Evolutionary conservation across 164 flowering plant species (phyloP).

Genomic region (Umbellularia californica): DNA sequence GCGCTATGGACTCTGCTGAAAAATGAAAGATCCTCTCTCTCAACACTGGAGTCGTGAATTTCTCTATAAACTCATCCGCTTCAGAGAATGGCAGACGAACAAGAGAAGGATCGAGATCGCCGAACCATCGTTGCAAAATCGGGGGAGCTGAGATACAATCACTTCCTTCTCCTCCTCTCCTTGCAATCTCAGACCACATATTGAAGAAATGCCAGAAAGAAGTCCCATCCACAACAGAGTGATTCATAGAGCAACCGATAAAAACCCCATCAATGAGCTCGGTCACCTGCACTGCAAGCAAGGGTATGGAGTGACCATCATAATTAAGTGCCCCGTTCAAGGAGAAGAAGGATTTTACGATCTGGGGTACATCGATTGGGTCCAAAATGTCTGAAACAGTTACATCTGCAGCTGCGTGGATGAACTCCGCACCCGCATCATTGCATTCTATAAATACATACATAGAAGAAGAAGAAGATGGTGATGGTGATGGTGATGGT

Average conservation of each 20-base stretch:
- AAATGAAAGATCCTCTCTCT: slow-evolving; percentile 16
- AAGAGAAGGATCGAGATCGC: neutral
- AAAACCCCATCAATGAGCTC: slow-evolving; percentile 49
- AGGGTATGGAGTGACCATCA: slow-evolving; percentile 39
- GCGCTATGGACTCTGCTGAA: neutral
- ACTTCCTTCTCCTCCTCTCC: neutral
- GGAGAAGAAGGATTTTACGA: slow-evolving; percentile 47
- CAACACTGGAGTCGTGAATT: neutral
- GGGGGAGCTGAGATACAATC: neutral
- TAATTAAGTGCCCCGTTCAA: slow-evolving; percentile 40
- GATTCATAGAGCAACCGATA: slow-evolving; percentile 50
- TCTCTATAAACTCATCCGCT: neutral
- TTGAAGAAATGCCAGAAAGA: slow-evolving; percentile 50
- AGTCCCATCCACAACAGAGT: slow-evolving; percentile 40
- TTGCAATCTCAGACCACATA: slow-evolving; percentile 36
- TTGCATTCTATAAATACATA: slow-evolving; percentile 20
- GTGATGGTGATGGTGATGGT: neutral
- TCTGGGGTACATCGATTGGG: slow-evolving; percentile 32
- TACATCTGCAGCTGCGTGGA: slow-evolving; percentile 30
- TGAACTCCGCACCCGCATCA: slow-evolving; percentile 35
- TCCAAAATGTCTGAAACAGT: slow-evolving; percentile 31
- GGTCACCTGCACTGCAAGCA: slow-evolving; percentile 47
- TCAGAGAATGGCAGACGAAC: neutral
- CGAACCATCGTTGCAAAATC: neutral
- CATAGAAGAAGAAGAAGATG: too few relatives aligned